Percentiles rank a stretch among this genome's conserved stretches.
Conservation (phyloP, 495 filamentous ascomycete species). For the Talaromyces borbonicus region DNA sequence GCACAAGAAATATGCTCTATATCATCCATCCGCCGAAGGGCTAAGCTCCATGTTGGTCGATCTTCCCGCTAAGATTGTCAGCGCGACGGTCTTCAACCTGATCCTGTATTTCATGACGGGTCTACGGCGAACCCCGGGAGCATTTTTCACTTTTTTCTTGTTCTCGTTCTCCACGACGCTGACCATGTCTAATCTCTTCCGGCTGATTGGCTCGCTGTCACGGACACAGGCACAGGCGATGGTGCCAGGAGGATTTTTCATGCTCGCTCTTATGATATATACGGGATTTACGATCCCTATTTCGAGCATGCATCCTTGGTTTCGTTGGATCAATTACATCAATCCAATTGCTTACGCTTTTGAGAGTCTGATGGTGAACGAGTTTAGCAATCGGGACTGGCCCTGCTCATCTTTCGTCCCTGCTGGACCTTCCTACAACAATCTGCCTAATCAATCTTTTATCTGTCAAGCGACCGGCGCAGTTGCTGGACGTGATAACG, state of each 20-base stretch:
- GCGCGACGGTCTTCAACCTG: slow-evolving; percentile 45
- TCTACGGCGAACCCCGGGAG: slow-evolving; percentile 33
- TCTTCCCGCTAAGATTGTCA: slow-evolving; percentile 46
- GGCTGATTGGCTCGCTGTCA: slow-evolving; percentile 41
- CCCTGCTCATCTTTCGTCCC: slow-evolving; percentile 30
- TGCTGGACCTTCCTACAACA: slow-evolving; percentile 20
- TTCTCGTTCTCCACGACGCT: slow-evolving; percentile 45
- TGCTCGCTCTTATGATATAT: slow-evolving; percentile 43
- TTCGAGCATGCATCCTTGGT: slow-evolving; percentile 44
- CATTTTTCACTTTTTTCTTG: slow-evolving; percentile 55
- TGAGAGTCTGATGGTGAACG: slow-evolving; percentile 43
- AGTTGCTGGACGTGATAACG: slow-evolving; percentile 29
- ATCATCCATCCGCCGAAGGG: slow-evolving; percentile 55
- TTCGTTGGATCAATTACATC: slow-evolving; percentile 44
- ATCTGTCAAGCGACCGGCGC: slow-evolving; percentile 50
- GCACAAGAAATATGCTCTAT: slow-evolving; percentile 56
- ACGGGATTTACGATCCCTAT: slow-evolving; percentile 45
- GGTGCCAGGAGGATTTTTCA: slow-evolving; percentile 40
- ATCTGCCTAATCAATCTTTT: slow-evolving; percentile 12
- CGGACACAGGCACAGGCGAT: slow-evolving; percentile 43
- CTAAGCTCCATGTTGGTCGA: slow-evolving; percentile 53
- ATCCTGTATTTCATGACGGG: slow-evolving; percentile 54
- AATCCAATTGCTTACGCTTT: slow-evolving; percentile 43
- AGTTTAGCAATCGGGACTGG: slow-evolving; percentile 54
- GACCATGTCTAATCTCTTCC: slow-evolving; percentile 51